Evolutionary conservation across 2,329 filamentous ascomycete genomes (phyloP).

Genomic region (Aspergillus amoenus): DNA sequence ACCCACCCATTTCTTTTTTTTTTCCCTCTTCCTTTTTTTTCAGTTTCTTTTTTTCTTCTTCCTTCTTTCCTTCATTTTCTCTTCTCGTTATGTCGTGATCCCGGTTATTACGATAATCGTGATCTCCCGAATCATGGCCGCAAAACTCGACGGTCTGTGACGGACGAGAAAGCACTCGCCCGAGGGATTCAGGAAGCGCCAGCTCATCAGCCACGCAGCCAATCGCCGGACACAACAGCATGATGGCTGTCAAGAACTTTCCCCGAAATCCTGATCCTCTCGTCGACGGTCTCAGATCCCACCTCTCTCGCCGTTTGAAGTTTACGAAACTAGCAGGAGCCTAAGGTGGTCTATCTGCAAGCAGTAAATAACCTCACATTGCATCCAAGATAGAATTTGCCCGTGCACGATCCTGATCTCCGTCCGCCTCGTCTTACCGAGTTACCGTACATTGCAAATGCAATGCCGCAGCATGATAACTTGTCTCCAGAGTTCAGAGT

Average conservation of each 20-base stretch:
- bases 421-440: background rate
- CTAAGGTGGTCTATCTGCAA: slow-evolving; percentile 14
- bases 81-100: no score
- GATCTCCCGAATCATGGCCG: background rate
- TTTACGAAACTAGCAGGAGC: background rate
- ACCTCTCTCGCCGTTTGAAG: background rate
- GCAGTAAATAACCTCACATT: slow-evolving; percentile 30
- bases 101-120: background rate
- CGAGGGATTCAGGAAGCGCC: background rate
- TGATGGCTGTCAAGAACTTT: background rate
- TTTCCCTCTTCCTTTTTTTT: background rate
- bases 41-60: background rate
- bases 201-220: background rate
- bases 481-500: background rate
- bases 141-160: background rate
- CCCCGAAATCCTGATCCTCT: background rate
- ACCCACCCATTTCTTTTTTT: background rate
- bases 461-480: no score
- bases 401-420: background rate
- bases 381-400: slow-evolving; percentile 10
- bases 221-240: background rate
- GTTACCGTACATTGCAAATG: no score
- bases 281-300: background rate
- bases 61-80: background rate
- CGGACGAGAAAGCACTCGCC: background rate